phyloP scores from a whole-genome alignment of 805 yeast genomes.

The Ogataea chonburiensis region DNA sequence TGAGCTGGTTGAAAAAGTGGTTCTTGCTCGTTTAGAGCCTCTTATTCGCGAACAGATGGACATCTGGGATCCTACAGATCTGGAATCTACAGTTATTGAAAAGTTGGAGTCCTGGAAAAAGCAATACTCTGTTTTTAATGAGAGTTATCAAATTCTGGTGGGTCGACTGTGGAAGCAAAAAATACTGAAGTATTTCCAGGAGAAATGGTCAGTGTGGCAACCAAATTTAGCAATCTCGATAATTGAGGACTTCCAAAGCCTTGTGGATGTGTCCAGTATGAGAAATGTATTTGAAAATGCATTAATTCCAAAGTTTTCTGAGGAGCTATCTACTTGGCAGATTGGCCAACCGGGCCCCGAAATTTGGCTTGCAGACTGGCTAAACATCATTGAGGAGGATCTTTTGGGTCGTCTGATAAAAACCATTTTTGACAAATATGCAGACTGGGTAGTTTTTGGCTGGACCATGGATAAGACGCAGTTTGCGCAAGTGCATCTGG shows the following conservation, averaged over 20 bases:
- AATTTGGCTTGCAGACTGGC: conserved; percentile 31
- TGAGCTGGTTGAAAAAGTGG: conserved; percentile 13
- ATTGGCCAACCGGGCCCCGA: conserved; percentile 22
- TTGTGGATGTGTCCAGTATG: conserved; percentile 34
- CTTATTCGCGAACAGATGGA: conserved; percentile 21
- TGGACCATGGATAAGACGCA: conserved; percentile 19
- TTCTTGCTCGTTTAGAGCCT: conserved; percentile 26
- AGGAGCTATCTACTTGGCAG: conserved; percentile 38
- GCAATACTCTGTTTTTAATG: not conserved
- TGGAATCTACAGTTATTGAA: not conserved
- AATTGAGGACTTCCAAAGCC: conserved; percentile 33
- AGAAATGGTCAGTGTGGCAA: conserved; percentile 39
- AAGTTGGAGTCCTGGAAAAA: conserved; percentile 24
- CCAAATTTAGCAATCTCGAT: conserved; percentile 41
- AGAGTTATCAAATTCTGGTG: conserved; percentile 36
- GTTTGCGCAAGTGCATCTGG: conserved; percentile 22
- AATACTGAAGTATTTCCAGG: conserved; percentile 27
- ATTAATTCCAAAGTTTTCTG: conserved; percentile 39
- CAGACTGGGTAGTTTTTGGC: conserved; percentile 18
- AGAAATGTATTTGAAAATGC: conserved; percentile 30
- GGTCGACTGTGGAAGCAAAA: conserved; percentile 37
- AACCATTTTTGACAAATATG: conserved; percentile 21
- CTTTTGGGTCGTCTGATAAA: conserved; percentile 16
- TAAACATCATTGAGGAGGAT: conserved; percentile 18
- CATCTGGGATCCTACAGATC: conserved; percentile 32